These are phyloP conservation scores for sweet orange (Citrus sinensis) DNA, from an alignment of 345 rosid species.

Conservation along the genomic window DVS_A1.0 CM039168.1:29126501-29127000, in stretches of 20 bases:
- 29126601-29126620: conserved; percentile 88
- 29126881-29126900: neutral
- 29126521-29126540: conserved; percentile 52
- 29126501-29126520: conserved; percentile 88
- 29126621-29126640: conserved; percentile 76
- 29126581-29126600: neutral
- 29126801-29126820: conserved; percentile 57
- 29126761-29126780: conserved; percentile 99
- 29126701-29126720: neutral
- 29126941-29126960: neutral
- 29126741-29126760: conserved; percentile 51
- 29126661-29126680: neutral
- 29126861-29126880: neutral
- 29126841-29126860: conserved; percentile 65
- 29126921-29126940: neutral
- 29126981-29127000: conserved; percentile 54
- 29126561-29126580: neutral
- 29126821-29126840: conserved; percentile 60
- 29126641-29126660: conserved; percentile 37
- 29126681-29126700: neutral
- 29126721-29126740: neutral
- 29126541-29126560: neutral
- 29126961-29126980: conserved; percentile 74
- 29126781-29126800: conserved; percentile 61
- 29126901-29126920: neutral